A percentile compares a stretch with the other conserved stretches of the same genome.
Conservation (phyloP, 371 early-diverging fungal species). For the Apophysomyces ossiformis region DNA sequence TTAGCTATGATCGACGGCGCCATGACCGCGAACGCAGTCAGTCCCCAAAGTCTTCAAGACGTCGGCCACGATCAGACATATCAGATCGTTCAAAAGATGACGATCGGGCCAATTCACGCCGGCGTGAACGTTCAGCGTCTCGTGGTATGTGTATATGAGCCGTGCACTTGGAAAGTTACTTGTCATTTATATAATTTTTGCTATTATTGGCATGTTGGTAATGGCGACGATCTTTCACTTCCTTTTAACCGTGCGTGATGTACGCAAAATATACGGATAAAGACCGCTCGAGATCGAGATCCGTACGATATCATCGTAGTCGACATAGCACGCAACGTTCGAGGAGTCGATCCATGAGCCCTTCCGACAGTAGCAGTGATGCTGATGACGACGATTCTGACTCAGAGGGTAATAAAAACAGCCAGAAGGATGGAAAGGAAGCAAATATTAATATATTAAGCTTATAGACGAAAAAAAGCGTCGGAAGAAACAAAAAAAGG, state of each 20-base stretch:
- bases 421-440: neutral
- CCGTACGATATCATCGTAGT: conserved; percentile 14
- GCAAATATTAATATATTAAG: neutral
- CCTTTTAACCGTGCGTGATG: neutral
- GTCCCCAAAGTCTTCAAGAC: conserved; percentile 12
- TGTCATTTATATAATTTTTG: conserved; percentile 5
- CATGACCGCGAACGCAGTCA: conserved; percentile 14
- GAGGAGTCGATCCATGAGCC: conserved; percentile 7
- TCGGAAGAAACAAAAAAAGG: conserved; percentile 20
- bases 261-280: conserved; percentile 4
- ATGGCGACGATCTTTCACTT: conserved; percentile 5
- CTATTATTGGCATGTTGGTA: conserved; percentile 8
- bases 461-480: conserved; percentile 16
- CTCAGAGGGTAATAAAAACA: conserved; percentile 14
- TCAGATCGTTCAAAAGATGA: neutral
- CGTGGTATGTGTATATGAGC: conserved; percentile 4
- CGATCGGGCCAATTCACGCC: neutral
- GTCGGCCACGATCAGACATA: conserved; percentile 16
- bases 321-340: conserved; percentile 2
- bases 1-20: neutral
- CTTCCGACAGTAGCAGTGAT: conserved; percentile 15
- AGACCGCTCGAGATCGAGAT: conserved; percentile 8
- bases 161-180: neutral
- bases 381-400: conserved; percentile 10
- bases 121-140: neutral